Conservation (phyloP, 345 rosid genomes). For the Moricandia moricandioides region DNA sequence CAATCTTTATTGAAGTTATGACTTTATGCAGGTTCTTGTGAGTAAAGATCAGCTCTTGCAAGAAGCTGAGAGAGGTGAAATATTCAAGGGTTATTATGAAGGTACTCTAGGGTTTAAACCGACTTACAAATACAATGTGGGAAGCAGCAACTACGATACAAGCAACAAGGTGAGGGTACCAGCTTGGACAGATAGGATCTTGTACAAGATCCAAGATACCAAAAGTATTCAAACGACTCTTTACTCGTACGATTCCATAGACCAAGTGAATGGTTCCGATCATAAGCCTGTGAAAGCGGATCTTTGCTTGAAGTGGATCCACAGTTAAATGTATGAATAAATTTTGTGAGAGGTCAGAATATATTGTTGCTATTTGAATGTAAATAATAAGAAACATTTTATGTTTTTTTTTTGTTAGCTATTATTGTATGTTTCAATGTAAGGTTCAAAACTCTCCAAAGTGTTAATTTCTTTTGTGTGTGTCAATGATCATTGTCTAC, state of each 20-base stretch:
- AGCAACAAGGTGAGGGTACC: constrained; percentile 63
- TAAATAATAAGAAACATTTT: constrained; percentile 4
- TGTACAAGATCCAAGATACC: constrained; percentile 46
- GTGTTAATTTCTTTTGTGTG: not conserved
- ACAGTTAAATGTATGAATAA: not conserved
- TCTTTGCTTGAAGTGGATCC: constrained; percentile 42
- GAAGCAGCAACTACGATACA: constrained; percentile 63
- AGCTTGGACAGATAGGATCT: constrained; percentile 58
- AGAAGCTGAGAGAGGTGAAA: constrained; percentile 67
- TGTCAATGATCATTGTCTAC: too few species aligned
- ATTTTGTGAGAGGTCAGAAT: not conserved
- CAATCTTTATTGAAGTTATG: not conserved
- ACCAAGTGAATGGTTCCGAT: constrained; percentile 47
- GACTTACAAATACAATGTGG: constrained; percentile 55
- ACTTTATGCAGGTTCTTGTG: constrained; percentile 46
- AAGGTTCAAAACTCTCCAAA: not conserved
- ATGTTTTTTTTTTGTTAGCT: not conserved
- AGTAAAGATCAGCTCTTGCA: constrained; percentile 65
- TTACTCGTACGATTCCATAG: constrained; percentile 42
- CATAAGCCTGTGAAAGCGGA: constrained; percentile 61
- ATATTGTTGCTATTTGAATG: not conserved
- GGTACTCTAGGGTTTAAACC: constrained; percentile 66
- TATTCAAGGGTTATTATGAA: constrained; percentile 59
- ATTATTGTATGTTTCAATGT: constrained; percentile 3
- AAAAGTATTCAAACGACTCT: constrained; percentile 36